A percentile compares a stretch with the other conserved stretches of the same genome.
Conservation (phyloP, 495 filamentous ascomycete genomes). For the Immersiella caudata region DNA sequence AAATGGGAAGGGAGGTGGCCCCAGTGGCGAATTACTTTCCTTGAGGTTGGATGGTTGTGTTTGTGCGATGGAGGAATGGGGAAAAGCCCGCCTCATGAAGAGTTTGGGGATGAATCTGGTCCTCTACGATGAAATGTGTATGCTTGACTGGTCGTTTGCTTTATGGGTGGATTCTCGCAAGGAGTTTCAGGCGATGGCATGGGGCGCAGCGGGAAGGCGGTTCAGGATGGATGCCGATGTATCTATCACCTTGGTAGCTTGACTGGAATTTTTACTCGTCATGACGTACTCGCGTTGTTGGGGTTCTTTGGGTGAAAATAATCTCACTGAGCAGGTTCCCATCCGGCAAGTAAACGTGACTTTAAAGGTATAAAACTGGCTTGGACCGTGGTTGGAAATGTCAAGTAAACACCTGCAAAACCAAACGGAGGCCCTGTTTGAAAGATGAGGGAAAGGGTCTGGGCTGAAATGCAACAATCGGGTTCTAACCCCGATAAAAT, state of each 20-base stretch:
- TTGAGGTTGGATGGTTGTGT: background rate
- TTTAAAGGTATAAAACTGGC: too few species aligned
- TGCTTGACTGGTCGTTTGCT: background rate
- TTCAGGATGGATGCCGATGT: background rate
- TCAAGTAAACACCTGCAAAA: too few species aligned
- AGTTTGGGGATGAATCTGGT: background rate
- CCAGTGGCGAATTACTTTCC: too few species aligned
- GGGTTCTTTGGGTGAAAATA: background rate
- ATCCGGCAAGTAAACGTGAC: too few species aligned
- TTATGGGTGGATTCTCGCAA: background rate
- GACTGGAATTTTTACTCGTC: background rate
- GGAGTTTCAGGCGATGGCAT: background rate
- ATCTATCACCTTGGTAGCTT: background rate
- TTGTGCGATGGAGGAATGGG: background rate
- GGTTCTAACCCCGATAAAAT: background rate
- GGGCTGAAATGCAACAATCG: background rate
- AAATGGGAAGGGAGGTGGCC: too few species aligned
- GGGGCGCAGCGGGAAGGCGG: background rate
- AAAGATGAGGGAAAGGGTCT: too few species aligned
- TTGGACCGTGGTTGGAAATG: too few species aligned
- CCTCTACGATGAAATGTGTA: background rate
- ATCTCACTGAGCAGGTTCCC: background rate
- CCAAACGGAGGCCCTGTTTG: too few species aligned
- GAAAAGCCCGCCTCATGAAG: background rate
- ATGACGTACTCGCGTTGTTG: background rate